Base-by-base conservation (phyloP, 192 early-diverging fungal genomes). In the Gaertneriomyces semiglobifer region DNA sequence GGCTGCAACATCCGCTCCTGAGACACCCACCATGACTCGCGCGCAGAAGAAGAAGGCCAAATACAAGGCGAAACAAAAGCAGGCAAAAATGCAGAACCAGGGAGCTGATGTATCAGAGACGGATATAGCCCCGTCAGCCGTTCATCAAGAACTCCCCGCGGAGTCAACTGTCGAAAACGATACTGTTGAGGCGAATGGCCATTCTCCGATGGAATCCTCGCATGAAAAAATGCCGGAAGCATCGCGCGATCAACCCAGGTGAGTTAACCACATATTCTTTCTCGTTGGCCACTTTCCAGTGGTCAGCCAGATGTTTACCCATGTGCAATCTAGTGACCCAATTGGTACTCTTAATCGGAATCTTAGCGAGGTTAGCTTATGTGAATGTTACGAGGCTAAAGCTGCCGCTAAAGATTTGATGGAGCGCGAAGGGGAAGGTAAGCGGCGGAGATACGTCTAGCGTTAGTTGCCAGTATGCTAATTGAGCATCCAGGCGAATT, bases 301-400 rank as follows among this genome's bases (percentile, higher is more conserved):
- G 25, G 25, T 33, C 25, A 33, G 25, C 25, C 25, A 33, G 25
- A 33, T 33, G 25, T 33, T 33, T 33, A 33, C 25, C 25, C 25
- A 33, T 33, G 25, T 33, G 25, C 25, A 33, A 33, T 33, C 25
- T 33, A 33, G 25, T 33, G 25, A 33, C 25, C 25, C 25, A 0
- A 33, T 33, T 33, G 25, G 25, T 33, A 80, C 76, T 18, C 77
- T 90, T 43, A 85, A 84, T 61, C 78, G 79, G 45, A 85, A 82
- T 57, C 78, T 89, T 70, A 87, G 86, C 62, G 85, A 87, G 33
- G 87, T 88, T 54, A 84, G 84, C 18, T 72, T 90, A 41, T 78
- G 75, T 25, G 84, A 81, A 19, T 74, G 73, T 4, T 64, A 65
- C 64, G 63, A 72, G 40, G 70, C 63, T n/a, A 60, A 65, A 44